Evolutionary conservation across 371 early-diverging fungal genomes (phyloP), one percentile per base, ranked within the genome.

Genomic region (Haplosporangium sp.): DNA sequence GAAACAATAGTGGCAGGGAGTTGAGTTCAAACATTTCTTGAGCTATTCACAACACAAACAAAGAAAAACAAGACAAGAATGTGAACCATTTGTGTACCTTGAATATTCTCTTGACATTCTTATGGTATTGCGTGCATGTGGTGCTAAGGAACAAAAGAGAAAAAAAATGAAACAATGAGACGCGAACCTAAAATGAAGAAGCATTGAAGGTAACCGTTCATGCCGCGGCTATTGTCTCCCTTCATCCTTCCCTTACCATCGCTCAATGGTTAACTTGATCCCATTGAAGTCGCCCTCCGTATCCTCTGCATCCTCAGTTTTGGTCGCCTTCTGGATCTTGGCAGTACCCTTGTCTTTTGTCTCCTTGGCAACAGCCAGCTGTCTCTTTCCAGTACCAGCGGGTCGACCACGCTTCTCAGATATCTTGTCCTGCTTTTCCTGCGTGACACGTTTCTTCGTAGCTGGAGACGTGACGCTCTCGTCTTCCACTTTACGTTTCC

Each of bases 101-200:
- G 29, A 56, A 56, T 65, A 74, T 68, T 52, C 70, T 57, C 50
- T 21, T 45, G 40, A 66, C 62, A 50, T 75, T 75, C 54, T 42
- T 59, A 10, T 55, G 56, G 46, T 75, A 75, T 21, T 75, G 76
- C 5, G 76, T 69, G 67, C 76, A 75, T 29, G 76, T 75, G 1
- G 57, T 62, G 66, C 74, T 74, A 42, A 37, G 9, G n/a, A 36
- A 13, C 46, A 18, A 18, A 36, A 38, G 29, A 46, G 16, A 46
- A 40, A 13, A 51, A 41, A 6, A 42, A 59, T 5, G 59, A 40
- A 50, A 14, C 20, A 18, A n/a, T 40, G 36, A 47, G 36, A 29
- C 23, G 21, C n/a, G 16, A 6, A 9, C 40, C 38, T 23, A 62
- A 42, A 13, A 23, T 40, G 47, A 47, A 20, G 40, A 48, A 45